Base-by-base conservation (phyloP, 768 basidiomycete species). In the Xerocomellus chrysenteron region DNA sequence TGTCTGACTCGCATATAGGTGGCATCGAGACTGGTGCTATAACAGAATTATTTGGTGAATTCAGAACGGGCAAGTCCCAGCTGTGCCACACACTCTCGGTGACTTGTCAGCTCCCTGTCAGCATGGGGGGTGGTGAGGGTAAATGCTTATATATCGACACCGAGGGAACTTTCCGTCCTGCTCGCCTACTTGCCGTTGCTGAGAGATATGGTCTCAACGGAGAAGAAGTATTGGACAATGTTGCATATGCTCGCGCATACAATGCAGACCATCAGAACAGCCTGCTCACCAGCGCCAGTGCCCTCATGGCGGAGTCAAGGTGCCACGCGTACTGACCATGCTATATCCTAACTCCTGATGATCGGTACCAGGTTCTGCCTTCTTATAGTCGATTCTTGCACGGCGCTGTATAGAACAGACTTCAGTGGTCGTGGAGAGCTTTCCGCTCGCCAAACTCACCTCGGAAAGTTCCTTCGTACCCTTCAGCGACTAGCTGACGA, bases 251-350 rank as follows among this genome's bases (percentile, higher is more conserved):
- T 2, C 80, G 97, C 63, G 97, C 97, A 64, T 98, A 98, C 74
- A 99, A 99, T 66, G 96, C 95, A 39, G 97, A 98, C 69, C 97
- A 98, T 74, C 97, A 99, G 68, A 84, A 91, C 53, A 83, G 90
- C 50, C 79, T 99, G 53, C 77, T 99, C 57, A 87, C 93, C 0
- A 90, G 85, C 62, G 97, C 97, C 2, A 93, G 93, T 68, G 97
- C 95, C n/a, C 82, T 99, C 66, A 98, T 99, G 97, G 92, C 94
- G 6, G 97, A 99, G 72, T 98, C 96, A 41, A 86, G 97, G 96
- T 95, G 59, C 51, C 61, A 54, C 9, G 17, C 67, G 60, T 65
- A 65, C 67, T 68, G 70, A 62, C 33, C 54, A 24, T 37, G 26
- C 17, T 24, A 11, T 35, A 13, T 41, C 35, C 26, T 30, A 21